Percentiles rank a stretch among this genome's conserved stretches.
Evolutionary conservation across 202 grass and related monocot genomes (phyloP).

Genomic region (Carex sylvatica): DNA sequence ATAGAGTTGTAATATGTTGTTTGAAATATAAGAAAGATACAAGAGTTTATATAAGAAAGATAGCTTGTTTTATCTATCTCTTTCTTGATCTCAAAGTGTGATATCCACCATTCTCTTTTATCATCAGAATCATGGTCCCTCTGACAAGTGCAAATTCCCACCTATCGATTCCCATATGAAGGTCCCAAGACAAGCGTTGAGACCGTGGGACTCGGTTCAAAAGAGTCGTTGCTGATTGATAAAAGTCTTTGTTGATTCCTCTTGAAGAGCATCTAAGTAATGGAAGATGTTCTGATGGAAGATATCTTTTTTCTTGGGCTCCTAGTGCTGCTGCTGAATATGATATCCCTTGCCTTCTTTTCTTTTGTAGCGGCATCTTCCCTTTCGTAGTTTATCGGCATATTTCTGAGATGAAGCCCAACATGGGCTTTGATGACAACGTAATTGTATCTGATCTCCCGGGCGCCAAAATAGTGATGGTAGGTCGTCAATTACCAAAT

Average conservation of each 20-base stretch:
- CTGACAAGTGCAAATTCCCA: constrained; percentile 8
- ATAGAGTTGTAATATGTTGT: too few species aligned
- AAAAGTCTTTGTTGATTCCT: constrained; percentile 10
- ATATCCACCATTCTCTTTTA: too few species aligned
- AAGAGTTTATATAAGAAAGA: too few species aligned
- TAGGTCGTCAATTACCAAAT: constrained; percentile 42
- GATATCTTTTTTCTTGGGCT: constrained; percentile 52
- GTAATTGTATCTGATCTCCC: constrained; percentile 37
- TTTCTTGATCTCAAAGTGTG: too few species aligned
- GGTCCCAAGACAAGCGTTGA: constrained; percentile 38
- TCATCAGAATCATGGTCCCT: not conserved
- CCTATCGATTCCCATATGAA: constrained; percentile 28
- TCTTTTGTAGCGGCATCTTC: constrained; percentile 47
- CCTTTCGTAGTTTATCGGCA: constrained; percentile 11
- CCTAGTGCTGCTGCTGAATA: constrained; percentile 13
- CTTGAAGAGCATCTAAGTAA: constrained; percentile 25
- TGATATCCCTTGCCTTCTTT: constrained; percentile 41
- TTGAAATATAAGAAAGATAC: too few species aligned
- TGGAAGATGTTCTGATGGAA: constrained; percentile 36
- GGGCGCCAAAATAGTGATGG: constrained; percentile 38
- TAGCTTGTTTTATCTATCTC: too few species aligned
- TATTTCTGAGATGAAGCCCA: constrained; percentile 25
- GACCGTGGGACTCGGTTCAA: constrained; percentile 15
- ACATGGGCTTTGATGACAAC: constrained; percentile 18
- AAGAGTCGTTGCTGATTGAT: constrained; percentile 26